A percentile compares a stretch with the other conserved stretches of the same genome.
phyloP scores from a whole-genome alignment of 2,329 filamentous ascomycete genomes.

The Penicillium vulpinum region DNA sequence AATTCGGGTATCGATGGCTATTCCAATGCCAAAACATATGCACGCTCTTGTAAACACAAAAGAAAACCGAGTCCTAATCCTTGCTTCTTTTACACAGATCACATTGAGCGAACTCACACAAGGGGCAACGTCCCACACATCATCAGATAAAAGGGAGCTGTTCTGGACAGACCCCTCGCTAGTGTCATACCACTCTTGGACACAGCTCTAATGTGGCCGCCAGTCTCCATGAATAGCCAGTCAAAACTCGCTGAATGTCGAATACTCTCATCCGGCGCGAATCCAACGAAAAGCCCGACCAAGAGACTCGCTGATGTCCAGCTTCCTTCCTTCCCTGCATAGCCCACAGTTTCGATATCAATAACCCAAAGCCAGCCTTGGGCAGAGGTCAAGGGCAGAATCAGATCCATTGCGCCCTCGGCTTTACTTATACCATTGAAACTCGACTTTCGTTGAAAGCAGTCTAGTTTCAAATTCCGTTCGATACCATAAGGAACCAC shows the following conservation, averaged over 20 bases:
- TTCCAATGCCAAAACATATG: background rate
- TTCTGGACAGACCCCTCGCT: background rate
- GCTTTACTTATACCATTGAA: background rate
- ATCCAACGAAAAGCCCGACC: background rate
- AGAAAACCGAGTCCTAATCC: background rate
- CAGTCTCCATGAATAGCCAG: background rate
- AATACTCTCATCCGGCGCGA: background rate
- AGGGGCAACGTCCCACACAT: background rate
- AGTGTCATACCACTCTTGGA: background rate
- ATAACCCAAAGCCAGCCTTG: background rate
- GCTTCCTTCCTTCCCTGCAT: background rate
- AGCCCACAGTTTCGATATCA: background rate
- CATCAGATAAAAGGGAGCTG: background rate
- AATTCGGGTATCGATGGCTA: slow-evolving; percentile 6
- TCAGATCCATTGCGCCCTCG: too few relatives aligned
- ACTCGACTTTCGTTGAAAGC: background rate
- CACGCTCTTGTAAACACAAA: background rate
- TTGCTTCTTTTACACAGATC: background rate
- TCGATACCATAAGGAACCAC: background rate
- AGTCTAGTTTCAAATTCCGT: background rate
- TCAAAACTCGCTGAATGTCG: background rate
- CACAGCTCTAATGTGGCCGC: too few relatives aligned
- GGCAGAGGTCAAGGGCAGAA: background rate
- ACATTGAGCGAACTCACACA: background rate
- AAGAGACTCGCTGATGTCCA: background rate